Conservation (phyloP, 257 asterid genomes). For the Ligustrum vulgare region DNA sequence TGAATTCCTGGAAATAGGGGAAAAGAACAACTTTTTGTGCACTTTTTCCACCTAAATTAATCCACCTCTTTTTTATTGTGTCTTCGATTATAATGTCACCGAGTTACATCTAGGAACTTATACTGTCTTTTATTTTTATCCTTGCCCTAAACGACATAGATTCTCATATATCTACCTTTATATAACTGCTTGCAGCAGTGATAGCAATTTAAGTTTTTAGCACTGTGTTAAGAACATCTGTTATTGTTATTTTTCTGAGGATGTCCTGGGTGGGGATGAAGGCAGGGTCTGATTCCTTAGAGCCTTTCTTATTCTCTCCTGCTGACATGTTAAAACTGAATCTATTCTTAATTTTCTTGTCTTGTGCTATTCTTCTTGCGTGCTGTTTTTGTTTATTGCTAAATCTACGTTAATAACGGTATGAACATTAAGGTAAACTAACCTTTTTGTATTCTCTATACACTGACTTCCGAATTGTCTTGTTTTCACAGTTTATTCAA, state of each 20-base stretch:
- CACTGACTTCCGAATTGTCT: conserved; percentile 23
- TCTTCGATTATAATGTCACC: too few species aligned
- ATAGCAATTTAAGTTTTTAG: neutral
- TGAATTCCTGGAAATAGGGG: neutral
- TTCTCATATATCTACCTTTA: neutral
- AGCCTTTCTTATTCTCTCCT: too few species aligned
- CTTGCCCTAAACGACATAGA: neutral
- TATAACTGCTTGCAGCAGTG: neutral
- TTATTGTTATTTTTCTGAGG: neutral
- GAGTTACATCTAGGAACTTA: neutral
- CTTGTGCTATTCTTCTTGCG: neutral
- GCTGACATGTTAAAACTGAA: neutral
- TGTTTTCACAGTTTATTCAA: conserved; percentile 62
- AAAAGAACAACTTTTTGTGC: neutral
- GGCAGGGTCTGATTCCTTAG: too few species aligned
- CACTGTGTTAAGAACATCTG: neutral
- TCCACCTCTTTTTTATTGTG: neutral
- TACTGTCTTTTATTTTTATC: neutral
- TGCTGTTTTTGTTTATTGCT: conserved; percentile 10
- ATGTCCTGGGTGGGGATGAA: neutral
- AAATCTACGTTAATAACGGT: neutral
- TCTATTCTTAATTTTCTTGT: neutral
- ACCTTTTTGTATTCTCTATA: neutral
- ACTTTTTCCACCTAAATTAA: neutral
- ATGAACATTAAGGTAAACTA: neutral